Evolutionary conservation across 495 filamentous ascomycete species (phyloP).

Genomic region (Daldinia vernicosa): DNA sequence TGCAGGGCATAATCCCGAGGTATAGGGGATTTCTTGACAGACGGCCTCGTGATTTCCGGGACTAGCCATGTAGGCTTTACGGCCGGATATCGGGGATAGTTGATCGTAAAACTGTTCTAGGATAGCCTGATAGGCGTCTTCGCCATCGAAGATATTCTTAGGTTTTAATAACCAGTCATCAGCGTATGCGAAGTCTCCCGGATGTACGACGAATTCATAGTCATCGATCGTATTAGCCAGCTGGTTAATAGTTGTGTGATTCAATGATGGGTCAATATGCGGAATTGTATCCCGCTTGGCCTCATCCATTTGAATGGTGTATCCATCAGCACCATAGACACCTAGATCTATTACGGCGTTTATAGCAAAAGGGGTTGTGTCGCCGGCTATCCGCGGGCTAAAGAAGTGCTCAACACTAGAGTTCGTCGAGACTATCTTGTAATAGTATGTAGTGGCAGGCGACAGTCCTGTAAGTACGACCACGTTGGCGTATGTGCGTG

Average conservation of each 20-base stretch:
- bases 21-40: conserved; percentile 54
- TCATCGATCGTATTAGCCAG: conserved; percentile 63
- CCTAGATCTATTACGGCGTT: conserved; percentile 57
- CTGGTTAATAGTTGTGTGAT: conserved; percentile 68
- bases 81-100: conserved; percentile 53
- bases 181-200: conserved; percentile 60
- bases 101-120: conserved; percentile 56
- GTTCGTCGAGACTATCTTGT: conserved; percentile 65
- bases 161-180: conserved; percentile 57
- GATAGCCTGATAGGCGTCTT: conserved; percentile 56
- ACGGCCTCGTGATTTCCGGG: conserved; percentile 58
- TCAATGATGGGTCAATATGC: conserved; percentile 61
- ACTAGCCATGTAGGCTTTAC: conserved; percentile 56
- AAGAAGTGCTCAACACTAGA: conserved; percentile 64
- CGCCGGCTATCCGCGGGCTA: conserved; percentile 60
- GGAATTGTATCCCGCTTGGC: conserved; percentile 65
- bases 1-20: conserved; percentile 57
- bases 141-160: conserved; percentile 54
- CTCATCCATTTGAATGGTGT: conserved; percentile 58
- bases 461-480: conserved; percentile 48
- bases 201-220: conserved; percentile 69
- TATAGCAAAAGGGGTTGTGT: conserved; percentile 53
- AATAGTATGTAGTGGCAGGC: conserved; percentile 57
- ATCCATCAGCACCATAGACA: conserved; percentile 66
- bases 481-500: conserved; percentile 53